phyloP scores from a whole-genome alignment of 345 rosid genomes.

The Hirschfeldia incana region DNA sequence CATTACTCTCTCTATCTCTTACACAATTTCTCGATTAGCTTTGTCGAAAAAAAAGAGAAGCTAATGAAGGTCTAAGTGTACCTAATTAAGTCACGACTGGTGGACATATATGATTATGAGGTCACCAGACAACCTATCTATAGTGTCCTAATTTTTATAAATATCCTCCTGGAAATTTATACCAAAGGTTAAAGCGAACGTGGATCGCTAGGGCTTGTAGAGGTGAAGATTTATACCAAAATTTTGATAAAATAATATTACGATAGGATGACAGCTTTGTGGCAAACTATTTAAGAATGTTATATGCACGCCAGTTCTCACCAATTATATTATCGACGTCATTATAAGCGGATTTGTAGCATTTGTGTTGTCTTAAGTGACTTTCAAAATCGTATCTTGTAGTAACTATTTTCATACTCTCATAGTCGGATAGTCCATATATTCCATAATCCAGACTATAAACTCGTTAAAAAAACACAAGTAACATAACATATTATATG shows the following conservation, averaged over 20 bases:
- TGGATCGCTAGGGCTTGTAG: too few species aligned
- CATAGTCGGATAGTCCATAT: not conserved
- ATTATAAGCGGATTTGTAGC: not conserved
- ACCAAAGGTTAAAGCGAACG: too few species aligned
- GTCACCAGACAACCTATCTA: not conserved
- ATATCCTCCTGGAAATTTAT: not conserved
- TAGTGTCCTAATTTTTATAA: not conserved
- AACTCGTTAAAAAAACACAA: not conserved
- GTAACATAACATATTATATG: not conserved
- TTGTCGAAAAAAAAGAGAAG: not conserved
- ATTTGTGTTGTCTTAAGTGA: not conserved
- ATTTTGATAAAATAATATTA: too few species aligned
- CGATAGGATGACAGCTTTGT: too few species aligned
- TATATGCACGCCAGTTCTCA: not conserved
- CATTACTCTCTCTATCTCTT: not conserved
- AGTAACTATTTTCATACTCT: not conserved
- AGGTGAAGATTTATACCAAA: too few species aligned
- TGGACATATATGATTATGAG: not conserved
- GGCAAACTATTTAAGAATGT: too few species aligned
- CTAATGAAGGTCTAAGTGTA: not conserved
- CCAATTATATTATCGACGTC: not conserved
- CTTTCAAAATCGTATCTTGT: not conserved
- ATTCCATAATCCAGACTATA: too few species aligned
- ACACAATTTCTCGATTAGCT: not conserved
- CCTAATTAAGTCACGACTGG: not conserved